Base-by-base conservation (phyloP, 177 flowering plant genomes). In the Vitis hybrid region DNA sequence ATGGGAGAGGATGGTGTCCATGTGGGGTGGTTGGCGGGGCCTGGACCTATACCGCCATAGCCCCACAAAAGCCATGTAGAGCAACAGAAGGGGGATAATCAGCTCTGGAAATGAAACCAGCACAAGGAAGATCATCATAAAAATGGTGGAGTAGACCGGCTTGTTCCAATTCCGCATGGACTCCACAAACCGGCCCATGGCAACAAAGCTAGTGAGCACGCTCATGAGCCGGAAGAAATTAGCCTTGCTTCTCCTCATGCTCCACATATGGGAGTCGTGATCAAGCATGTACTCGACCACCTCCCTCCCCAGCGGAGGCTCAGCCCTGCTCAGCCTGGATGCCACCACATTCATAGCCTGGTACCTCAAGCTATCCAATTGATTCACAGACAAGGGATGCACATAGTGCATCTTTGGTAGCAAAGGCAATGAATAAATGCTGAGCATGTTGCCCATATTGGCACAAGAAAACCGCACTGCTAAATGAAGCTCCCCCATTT, bases 261-360 rank as follows among this genome's bases (percentile, higher is more conserved):
- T 87, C 94, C 94, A 89, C 84, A 84, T 74, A 63, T 88, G 82
- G 2, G 90, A 84, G 69, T 88, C 91, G 14, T 79, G 84, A 64
- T 89, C 94, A 15, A 86, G 86, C 91, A 89, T 88, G 69, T 88
- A 89, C 78, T 87, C 90, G 1, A 89, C 89, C 53, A 89, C 91
- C 68, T 89, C 94, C 31, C 84, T 68, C 53, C 90, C 87, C 72
- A 89, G 28, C 0, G 88, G 84, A 0, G 94, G 90, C 79, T 89
- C 94, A 0, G 91, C 81, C 3, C 94, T 77, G 56, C 82, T 77
- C 0, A 89, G 78, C 74, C 91, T 33, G 5, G 84, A 22, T 1
- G 90, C 81, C 72, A 88, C 87, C 60, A 82, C 86, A 53, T 81
- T 81, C 84, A 81, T 75, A 1, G 89, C 91, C 15, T 84, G 89